Percentiles rank a stretch among this genome's conserved stretches.
Evolutionary conservation across 148 eudicot species (phyloP).

Genomic region (Bassia scoparia): DNA sequence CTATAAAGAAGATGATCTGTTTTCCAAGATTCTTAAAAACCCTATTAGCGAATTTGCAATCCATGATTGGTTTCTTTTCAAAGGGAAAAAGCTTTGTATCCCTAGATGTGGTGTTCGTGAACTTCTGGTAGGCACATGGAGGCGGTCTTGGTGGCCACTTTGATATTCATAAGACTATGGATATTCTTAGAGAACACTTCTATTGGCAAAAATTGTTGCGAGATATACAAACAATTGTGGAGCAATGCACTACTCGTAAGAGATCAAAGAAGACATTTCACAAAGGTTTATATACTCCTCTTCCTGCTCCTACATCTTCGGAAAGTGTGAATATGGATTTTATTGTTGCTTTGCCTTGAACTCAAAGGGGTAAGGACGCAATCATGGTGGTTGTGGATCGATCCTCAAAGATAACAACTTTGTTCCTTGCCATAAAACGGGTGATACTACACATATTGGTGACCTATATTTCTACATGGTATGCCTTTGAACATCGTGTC

Average conservation of each 20-base stretch:
- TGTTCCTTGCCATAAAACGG: not conserved
- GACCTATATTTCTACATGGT: not conserved
- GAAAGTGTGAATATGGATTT: too few relatives aligned
- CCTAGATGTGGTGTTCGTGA: too few relatives aligned
- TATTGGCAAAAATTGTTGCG: not conserved
- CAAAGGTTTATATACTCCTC: not conserved
- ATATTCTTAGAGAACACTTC: not conserved
- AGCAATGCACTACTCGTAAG: not conserved
- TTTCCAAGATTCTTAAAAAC: too few relatives aligned
- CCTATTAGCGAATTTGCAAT: too few relatives aligned
- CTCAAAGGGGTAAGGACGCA: not conserved
- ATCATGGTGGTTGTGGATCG: not conserved
- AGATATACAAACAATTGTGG: not conserved
- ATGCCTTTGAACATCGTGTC: not conserved
- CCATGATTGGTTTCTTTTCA: too few relatives aligned
- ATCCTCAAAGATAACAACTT: not conserved
- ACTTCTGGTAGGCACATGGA: too few relatives aligned
- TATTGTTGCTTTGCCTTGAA: not conserved
- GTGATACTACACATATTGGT: not conserved
- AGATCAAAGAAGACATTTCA: not conserved
- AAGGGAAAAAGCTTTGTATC: too few relatives aligned
- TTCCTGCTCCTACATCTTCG: too few relatives aligned
- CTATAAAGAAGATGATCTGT: too few relatives aligned
- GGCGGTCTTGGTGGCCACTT: not conserved
- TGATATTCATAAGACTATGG: not conserved